These are phyloP conservation scores for Escallonia herrerae DNA, from an alignment of 129 eudicot genomes.

Conservation along the genomic window DNA sequence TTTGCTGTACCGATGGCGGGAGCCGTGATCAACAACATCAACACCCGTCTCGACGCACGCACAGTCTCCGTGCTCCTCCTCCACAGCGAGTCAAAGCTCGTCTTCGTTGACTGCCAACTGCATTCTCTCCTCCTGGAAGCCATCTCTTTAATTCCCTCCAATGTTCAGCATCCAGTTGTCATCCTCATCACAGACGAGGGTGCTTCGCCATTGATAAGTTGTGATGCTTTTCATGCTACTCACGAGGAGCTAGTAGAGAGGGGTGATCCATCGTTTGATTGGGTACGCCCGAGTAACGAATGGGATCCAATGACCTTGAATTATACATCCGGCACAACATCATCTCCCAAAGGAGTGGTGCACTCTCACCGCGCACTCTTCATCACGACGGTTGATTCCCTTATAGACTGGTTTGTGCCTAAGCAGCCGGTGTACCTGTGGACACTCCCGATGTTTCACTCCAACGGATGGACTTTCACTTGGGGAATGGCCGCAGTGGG, in stretches of 20 bases:
- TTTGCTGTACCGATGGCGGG: constrained; percentile 60
- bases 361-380: constrained; percentile 44
- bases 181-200: constrained; percentile 28
- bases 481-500: constrained; percentile 58
- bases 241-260: constrained; percentile 34
- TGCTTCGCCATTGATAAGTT: not conserved
- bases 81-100: constrained; percentile 40
- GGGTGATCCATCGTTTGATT: constrained; percentile 40
- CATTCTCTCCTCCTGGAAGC: constrained; percentile 22
- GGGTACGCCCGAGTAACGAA: constrained; percentile 43
- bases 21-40: constrained; percentile 42
- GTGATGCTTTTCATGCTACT: constrained; percentile 9
- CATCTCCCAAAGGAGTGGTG: constrained; percentile 56
- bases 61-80: constrained; percentile 34
- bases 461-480: constrained; percentile 53
- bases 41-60: constrained; percentile 51
- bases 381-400: constrained; percentile 31
- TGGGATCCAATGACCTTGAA: constrained; percentile 51
- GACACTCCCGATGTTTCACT: constrained; percentile 58
- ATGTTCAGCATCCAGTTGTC: constrained; percentile 14
- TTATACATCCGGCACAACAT: constrained; percentile 67
- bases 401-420: constrained; percentile 41
- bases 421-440: constrained; percentile 48
- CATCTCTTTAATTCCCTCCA: constrained; percentile 17
- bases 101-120: constrained; percentile 31